Conservation (phyloP, 2,329 filamentous ascomycete species). For the Raffaelea ambrosiae region DNA sequence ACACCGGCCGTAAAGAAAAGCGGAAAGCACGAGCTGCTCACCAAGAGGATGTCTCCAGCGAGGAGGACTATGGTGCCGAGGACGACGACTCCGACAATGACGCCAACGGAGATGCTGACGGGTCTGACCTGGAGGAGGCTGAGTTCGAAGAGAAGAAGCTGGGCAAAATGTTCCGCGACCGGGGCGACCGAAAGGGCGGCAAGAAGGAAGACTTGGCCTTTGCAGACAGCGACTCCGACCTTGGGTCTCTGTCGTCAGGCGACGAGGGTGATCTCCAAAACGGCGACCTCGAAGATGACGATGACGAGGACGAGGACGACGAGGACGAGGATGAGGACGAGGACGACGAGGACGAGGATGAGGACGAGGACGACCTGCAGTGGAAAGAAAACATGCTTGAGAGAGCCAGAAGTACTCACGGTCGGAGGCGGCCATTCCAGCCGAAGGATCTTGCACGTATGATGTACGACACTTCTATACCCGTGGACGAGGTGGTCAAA, state of each 20-base stretch:
- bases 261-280: conserved; percentile 40
- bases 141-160: conserved; percentile 53
- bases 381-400: conserved; percentile 87
- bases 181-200: conserved; percentile 37
- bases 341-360: conserved; percentile 40
- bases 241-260: conserved; percentile 71
- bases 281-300: conserved; percentile 29
- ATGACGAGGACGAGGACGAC: conserved; percentile 45
- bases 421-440: conserved; percentile 62
- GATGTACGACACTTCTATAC: conserved; percentile 78
- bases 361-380: conserved; percentile 63
- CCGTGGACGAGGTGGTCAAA: conserved; percentile 64
- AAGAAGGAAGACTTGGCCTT: conserved; percentile 74
- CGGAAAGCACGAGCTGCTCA: conserved; percentile 50
- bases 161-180: conserved; percentile 51
- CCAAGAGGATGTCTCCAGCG: conserved; percentile 49
- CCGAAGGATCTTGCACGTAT: conserved; percentile 75
- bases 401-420: conserved; percentile 64
- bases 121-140: conserved; percentile 37
- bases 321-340: conserved; percentile 59
- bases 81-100: conserved; percentile 36
- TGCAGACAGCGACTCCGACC: conserved; percentile 93
- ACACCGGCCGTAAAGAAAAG: conserved; percentile 53
- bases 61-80: conserved; percentile 31
- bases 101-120: conserved; percentile 45